A percentile compares a stretch with the other conserved stretches of the same genome.
These are phyloP conservation scores for Alisma plantagoaquatica DNA, from an alignment of 106 monocot genomes.

Conservation along the genomic window DNA sequence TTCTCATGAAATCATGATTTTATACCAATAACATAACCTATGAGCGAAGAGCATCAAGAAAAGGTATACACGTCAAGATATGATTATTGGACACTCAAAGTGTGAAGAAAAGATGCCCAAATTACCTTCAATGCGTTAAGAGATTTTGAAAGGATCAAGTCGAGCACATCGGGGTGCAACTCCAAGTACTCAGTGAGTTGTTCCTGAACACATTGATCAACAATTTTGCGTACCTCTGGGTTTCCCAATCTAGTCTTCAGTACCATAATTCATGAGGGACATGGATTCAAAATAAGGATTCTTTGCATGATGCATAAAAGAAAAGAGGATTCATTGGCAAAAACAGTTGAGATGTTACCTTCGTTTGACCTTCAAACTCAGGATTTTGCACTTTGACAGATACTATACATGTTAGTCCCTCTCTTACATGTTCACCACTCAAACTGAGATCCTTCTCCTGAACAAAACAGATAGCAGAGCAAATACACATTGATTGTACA, in stretches of 20 bases:
- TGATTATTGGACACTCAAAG: neutral
- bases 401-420: constrained; percentile 89
- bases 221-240: constrained; percentile 87
- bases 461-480: neutral
- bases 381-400: constrained; percentile 92
- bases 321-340: neutral
- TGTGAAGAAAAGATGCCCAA: neutral
- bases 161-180: constrained; percentile 74
- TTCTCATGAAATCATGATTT: too few species aligned
- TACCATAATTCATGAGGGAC: too few species aligned
- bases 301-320: constrained; percentile 2
- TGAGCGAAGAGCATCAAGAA: neutral
- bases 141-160: constrained; percentile 82
- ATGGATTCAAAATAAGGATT: too few species aligned
- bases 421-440: constrained; percentile 95
- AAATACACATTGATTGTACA: neutral
- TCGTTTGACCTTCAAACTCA: constrained; percentile 99
- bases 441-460: constrained; percentile 94
- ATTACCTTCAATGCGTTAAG: constrained; percentile 91
- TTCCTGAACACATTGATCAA: constrained; percentile 93
- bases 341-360: constrained; percentile 28
- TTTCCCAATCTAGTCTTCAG: constrained; percentile 99
- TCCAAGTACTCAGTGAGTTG: constrained; percentile 86
- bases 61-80: neutral
- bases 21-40: neutral